Conservation (phyloP, 768 basidiomycete genomes). For the Punctularia strigosozonata region DNA sequence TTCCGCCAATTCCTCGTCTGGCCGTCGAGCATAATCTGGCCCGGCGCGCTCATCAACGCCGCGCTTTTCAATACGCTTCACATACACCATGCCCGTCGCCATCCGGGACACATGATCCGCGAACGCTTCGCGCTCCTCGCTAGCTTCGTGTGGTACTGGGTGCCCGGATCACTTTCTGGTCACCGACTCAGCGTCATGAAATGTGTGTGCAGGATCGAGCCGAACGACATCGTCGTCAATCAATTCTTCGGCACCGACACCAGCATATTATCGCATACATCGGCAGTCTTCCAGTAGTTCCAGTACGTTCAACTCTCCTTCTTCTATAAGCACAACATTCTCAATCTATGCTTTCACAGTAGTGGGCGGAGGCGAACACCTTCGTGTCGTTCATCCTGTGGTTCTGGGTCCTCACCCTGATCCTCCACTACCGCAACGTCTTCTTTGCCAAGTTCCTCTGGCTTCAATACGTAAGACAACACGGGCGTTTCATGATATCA, state of each 20-base stretch:
- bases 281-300: conserved; percentile 69
- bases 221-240: conserved; percentile 62
- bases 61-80: conserved; percentile 85
- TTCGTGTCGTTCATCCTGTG: conserved; percentile 48
- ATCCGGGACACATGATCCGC: conserved; percentile 63
- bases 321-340: conserved; percentile 1
- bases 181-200: conserved; percentile 77
- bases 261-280: conserved; percentile 70
- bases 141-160: conserved; percentile 63
- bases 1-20: conserved; percentile 77
- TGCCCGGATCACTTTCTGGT: conserved; percentile 85
- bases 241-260: conserved; percentile 56
- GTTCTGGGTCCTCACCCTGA: conserved; percentile 68
- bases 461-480: conserved; percentile 57
- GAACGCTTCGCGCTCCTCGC: conserved; percentile 47
- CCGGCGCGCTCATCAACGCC: conserved; percentile 75
- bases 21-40: conserved; percentile 84
- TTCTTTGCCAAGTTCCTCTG: conserved; percentile 57
- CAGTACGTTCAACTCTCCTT: conserved; percentile 34
- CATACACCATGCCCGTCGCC: conserved; percentile 53
- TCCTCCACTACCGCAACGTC: conserved; percentile 64
- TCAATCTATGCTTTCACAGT: conserved; percentile 29
- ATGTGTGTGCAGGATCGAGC: conserved; percentile 89
- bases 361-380: conserved; percentile 79
- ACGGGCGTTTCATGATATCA: conserved; percentile 64